Conservation (phyloP, 2,329 filamentous ascomycete genomes). For the Epichloe hybrida region DNA sequence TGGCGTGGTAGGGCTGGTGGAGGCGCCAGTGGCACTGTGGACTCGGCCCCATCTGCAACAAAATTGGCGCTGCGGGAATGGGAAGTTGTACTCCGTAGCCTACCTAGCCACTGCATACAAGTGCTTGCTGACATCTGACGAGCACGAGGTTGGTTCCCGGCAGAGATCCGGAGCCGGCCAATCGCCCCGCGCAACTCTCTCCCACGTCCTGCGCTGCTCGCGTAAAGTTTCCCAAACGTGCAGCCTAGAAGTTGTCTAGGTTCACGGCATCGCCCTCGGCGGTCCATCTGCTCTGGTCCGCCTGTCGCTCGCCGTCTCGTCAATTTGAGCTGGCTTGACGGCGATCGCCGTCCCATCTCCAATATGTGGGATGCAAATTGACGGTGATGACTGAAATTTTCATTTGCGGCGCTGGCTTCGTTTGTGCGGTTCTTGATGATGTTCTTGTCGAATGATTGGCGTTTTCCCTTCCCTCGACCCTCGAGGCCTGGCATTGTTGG, state of each 20-base stretch:
- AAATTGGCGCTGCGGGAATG: not conserved
- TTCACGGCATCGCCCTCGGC: too few species aligned
- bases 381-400: too few species aligned
- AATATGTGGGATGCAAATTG: not conserved
- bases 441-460: not conserved
- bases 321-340: not conserved
- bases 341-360: not conserved
- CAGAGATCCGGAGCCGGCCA: constrained; percentile 4
- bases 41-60: not conserved
- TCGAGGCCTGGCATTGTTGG: not conserved
- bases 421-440: not conserved
- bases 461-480: not conserved
- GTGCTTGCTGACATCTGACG: constrained; percentile 2
- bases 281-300: too few species aligned
- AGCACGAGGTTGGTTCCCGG: constrained; percentile 3
- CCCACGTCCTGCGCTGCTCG: not conserved
- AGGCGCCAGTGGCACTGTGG: not conserved
- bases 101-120: not conserved
- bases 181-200: constrained; percentile 1
- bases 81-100: not conserved
- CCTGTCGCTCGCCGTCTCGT: not conserved
- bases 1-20: not conserved
- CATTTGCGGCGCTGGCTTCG: too few species aligned
- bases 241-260: too few species aligned
- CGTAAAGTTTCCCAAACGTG: not conserved